Base-by-base conservation (phyloP, 768 basidiomycete species). In the Dacryopinax spathularia region DNA sequence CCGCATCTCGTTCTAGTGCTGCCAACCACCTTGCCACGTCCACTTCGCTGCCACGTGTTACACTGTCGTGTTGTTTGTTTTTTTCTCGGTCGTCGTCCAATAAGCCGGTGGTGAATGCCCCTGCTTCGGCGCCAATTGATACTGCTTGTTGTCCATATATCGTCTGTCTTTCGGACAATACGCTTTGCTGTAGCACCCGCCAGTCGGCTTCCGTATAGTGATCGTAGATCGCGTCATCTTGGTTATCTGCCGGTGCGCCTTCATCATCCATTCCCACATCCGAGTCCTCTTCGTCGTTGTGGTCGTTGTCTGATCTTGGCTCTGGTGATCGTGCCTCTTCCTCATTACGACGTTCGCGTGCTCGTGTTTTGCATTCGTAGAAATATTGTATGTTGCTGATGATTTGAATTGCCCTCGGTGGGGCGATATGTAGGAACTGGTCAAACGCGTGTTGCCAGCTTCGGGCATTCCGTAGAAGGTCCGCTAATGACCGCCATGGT, bases 381-480 rank as follows among this genome's bases (percentile, higher is more conserved):
- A 72, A 76, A 39, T 77, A 76, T 34, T 76, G 72, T 0, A 76
- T 69, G 31, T 74, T 73, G 0, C 62, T 43, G 0, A 76, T 9
- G 0, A 75, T 65, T 16, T 64, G n/a, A 2, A 9, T 7, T 1
- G 18, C 37, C 2, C 33, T 15, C 2, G 12, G 9, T 0, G 65
- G 15, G 2, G 66, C 65, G 1, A 13, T 12, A 0, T 0, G 16
- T 0, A 56, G 20, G 62, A 75, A 75, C 0, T 2, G 1, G 0
- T 39, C n/a, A 25, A 73, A 76, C 0, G 69, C 69, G 0, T 35
- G 48, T 25, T 67, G 33, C 72, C 74, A 78, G 0, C 66, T 63
- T 27, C 69, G 48, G 0, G 25, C 3, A 18, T 44, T 29, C 5
- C 20, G 34, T 27, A 71, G 74, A 1, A 78, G 68, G 61, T 77